Percentiles rank a stretch among this genome's conserved stretches.
phyloP scores from a whole-genome alignment of 257 asterid species.

The Nicotiana sylvestris region DNA sequence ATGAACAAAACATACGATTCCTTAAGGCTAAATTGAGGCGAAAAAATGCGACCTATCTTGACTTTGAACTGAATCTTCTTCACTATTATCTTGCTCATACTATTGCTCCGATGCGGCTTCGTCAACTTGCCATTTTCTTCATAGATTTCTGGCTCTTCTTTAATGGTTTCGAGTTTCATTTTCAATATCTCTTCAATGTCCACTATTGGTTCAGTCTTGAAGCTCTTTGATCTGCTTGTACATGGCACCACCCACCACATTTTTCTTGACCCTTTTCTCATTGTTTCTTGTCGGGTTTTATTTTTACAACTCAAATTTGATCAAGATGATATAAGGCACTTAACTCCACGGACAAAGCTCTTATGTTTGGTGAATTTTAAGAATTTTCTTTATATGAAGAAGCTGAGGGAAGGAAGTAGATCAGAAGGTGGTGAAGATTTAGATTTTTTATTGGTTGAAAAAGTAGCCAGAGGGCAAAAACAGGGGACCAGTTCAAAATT shows the following conservation, averaged over 20 bases:
- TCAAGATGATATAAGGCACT: not conserved
- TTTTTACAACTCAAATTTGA: not conserved
- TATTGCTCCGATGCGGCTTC: slow-evolving; percentile 2
- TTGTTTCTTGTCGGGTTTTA: not conserved
- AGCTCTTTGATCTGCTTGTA: slow-evolving; percentile 29
- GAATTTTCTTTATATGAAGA: not conserved
- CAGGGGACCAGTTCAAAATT: slow-evolving; percentile 17
- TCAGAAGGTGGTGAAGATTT: slow-evolving; percentile 13
- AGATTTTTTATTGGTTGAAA: slow-evolving; percentile 5
- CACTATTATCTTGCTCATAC: slow-evolving; percentile 9
- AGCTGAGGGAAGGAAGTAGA: not conserved
- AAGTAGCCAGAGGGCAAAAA: not conserved
- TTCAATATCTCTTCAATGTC: slow-evolving; percentile 63
- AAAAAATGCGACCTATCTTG: slow-evolving; percentile 34
- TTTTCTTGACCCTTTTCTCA: slow-evolving; percentile 31
- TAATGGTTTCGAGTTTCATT: slow-evolving; percentile 69
- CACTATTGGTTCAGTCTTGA: slow-evolving; percentile 42
- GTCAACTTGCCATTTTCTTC: slow-evolving; percentile 25
- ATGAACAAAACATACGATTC: slow-evolving; percentile 59
- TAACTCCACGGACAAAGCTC: not conserved
- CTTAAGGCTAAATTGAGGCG: slow-evolving; percentile 42
- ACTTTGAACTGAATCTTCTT: slow-evolving; percentile 44
- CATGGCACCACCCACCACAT: slow-evolving; percentile 52
- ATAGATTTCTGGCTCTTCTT: slow-evolving; percentile 47
- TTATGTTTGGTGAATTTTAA: not conserved